Evolutionary conservation across 129 eudicot species (phyloP), one percentile per base, ranked within the genome.

Genomic region (Arctium lappa): DNA sequence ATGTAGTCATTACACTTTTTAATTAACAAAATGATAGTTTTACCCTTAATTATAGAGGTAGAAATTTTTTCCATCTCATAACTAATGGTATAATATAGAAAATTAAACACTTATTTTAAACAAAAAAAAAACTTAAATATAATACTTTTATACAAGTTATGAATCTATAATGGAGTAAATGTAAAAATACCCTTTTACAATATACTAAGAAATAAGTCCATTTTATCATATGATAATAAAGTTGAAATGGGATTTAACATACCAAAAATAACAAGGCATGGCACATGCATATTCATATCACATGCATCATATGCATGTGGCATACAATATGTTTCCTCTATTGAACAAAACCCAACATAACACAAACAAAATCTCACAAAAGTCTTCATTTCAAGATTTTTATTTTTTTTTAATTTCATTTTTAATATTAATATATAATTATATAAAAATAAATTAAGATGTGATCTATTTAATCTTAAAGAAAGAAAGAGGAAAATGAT

Each of bases 291-390:
- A 37, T 56, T 36, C 79, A 81, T 73, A 74, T 42, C 79, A 81
- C 74, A 73, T 81, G 73, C 78, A 72, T 12, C 77, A 34, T 9
- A 71, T 48, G 84, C 84, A 80, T 81, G 84, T 81, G 79, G 84
- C 84, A 73, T 72, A 73, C 84, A 73, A 63, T 73, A 6, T 80
- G 78, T 81, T 72, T 32, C 39, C 6, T 16, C 42, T 80, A 16
- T 32, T 79, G 53, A 1, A 7, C 15, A 66, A 66, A 66, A 66
- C 32, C 71, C 71, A 66, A 66, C 71, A 66, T 66, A 29, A 27
- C 71, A 29, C 33, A 66, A 27, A 29, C 71, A 29, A 66, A 22
- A 70, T 80, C 69, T 18, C 70, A 73, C 37, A 80, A 9, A 70
- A 70, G 76, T 79, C 29, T 18, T 32, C 12, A 70, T 70, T 12